Conservation (phyloP, 2,329 filamentous ascomycete species). For the Diaporthe sp. region DNA sequence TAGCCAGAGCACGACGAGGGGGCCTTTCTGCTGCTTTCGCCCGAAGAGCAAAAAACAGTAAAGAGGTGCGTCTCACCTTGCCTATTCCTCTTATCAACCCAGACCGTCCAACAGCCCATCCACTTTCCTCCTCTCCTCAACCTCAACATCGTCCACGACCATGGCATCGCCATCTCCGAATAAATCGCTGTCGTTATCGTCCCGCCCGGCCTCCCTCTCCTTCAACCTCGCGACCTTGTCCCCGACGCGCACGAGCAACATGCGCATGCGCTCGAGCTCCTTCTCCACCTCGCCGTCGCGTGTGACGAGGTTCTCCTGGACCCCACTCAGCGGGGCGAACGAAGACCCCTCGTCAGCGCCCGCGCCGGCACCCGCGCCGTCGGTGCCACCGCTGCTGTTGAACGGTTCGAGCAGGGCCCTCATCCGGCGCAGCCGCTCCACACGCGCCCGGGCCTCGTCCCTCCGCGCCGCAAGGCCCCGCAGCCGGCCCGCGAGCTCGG, state of each 20-base stretch:
- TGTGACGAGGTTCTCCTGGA: constrained; percentile 78
- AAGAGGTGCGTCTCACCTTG: background rate
- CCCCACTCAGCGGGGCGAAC: constrained; percentile 48
- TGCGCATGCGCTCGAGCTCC: constrained; percentile 76
- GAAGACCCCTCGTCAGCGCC: constrained; percentile 38
- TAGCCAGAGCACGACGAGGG: background rate
- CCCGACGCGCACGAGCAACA: constrained; percentile 72
- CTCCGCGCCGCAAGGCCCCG: constrained; percentile 63
- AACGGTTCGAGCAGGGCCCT: constrained; percentile 66
- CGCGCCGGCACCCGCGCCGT: background rate
- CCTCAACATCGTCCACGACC: constrained; percentile 53
- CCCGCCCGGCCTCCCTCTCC: constrained; percentile 37
- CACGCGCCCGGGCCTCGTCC: constrained; percentile 49
- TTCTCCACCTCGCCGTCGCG: constrained; percentile 74
- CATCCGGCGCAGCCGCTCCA: constrained; percentile 64
- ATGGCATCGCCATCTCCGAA: constrained; percentile 44
- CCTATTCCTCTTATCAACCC: background rate
- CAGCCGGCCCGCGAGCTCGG: constrained; percentile 63
- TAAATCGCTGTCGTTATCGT: constrained; percentile 2
- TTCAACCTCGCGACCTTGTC: constrained; percentile 62
- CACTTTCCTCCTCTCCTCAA: constrained; percentile 58
- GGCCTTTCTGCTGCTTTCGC: background rate
- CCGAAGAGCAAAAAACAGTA: too few species aligned
- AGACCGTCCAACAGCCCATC: constrained; percentile 55
- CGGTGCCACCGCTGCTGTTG: constrained; percentile 40